Evolutionary conservation across 129 eudicot genomes (phyloP).

Genomic region (Sambucus nigra): DNA sequence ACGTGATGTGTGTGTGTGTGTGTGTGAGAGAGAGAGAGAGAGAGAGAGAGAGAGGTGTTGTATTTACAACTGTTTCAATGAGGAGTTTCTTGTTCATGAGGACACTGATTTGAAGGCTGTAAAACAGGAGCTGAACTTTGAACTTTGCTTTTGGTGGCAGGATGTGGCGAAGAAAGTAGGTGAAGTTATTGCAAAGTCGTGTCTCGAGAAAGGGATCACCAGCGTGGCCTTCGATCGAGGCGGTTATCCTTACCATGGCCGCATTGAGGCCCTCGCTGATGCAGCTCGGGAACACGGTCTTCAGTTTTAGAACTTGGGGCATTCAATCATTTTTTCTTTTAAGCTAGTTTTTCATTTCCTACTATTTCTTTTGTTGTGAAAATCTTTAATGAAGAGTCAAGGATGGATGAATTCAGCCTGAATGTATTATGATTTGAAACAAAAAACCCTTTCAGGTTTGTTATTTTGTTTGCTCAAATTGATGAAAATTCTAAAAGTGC

Average conservation of each 20-base stretch:
- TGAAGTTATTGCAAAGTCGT: constrained; percentile 68
- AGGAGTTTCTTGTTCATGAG: no score
- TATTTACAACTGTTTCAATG: no score
- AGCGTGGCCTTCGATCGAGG: constrained; percentile 93
- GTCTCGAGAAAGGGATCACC: constrained; percentile 87
- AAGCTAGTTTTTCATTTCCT: not conserved
- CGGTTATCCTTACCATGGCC: constrained; percentile 91
- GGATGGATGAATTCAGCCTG: no score
- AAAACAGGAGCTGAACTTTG: not conserved
- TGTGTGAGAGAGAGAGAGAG: no score
- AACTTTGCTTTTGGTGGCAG: constrained; percentile 29
- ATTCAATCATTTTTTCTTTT: not conserved
- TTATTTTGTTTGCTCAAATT: no score
- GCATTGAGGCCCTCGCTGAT: constrained; percentile 84
- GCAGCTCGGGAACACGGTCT: constrained; percentile 94
- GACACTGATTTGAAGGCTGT: no score
- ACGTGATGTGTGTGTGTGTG: no score
- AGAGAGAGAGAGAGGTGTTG: no score
- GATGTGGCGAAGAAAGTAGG: constrained; percentile 85
- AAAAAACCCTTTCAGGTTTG: no score
- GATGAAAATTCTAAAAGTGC: no score
- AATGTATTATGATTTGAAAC: no score
- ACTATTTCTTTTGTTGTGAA: not conserved
- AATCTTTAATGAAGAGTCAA: not conserved
- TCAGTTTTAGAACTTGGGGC: constrained; percentile 44